phyloP scores from a whole-genome alignment of 2,329 filamentous ascomycete species.

The Phialemoniopsis sp. region DNA sequence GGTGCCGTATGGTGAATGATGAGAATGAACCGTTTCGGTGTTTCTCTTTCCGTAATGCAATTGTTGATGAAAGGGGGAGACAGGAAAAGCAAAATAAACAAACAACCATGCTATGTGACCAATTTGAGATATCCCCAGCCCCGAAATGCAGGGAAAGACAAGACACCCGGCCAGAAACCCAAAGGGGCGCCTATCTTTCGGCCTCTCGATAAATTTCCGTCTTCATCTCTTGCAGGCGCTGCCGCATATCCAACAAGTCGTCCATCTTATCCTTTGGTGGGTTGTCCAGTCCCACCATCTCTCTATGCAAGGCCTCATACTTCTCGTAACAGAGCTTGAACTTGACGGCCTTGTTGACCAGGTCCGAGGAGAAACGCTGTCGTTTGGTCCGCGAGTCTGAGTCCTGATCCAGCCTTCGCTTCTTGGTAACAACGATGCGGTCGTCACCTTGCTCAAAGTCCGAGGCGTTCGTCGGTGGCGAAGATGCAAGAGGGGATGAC shows the following conservation, averaged over 20 bases:
- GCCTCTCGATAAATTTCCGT: slow-evolving; percentile 48
- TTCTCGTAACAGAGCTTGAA: slow-evolving; percentile 54
- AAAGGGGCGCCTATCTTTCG: slow-evolving; percentile 1
- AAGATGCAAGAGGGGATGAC: slow-evolving; percentile 62
- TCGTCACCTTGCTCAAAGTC: slow-evolving; percentile 44
- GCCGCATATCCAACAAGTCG: slow-evolving; percentile 49
- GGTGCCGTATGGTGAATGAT: slow-evolving; percentile 2
- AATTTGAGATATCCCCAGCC: not conserved
- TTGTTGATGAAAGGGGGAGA: too few relatives aligned
- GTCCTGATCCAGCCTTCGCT: slow-evolving; percentile 33
- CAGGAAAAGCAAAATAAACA: slow-evolving; percentile 3
- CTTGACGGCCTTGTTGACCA: slow-evolving; percentile 47
- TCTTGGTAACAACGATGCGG: slow-evolving; percentile 29
- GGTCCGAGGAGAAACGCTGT: slow-evolving; percentile 36
- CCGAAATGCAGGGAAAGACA: not conserved
- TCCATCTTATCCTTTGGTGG: slow-evolving; percentile 47
- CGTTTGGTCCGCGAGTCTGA: slow-evolving; percentile 16
- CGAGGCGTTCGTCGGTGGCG: slow-evolving; percentile 61
- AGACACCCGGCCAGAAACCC: not conserved
- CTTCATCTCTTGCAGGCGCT: slow-evolving; percentile 53
- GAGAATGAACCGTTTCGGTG: not conserved
- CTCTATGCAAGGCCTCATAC: slow-evolving; percentile 52
- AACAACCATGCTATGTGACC: slow-evolving; percentile 1
- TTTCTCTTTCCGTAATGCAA: too few relatives aligned
- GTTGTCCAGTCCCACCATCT: slow-evolving; percentile 45